These are phyloP conservation scores for Avena insularis DNA, from an alignment of 176 grass and related monocot species.

Conservation along the genomic window DNA sequence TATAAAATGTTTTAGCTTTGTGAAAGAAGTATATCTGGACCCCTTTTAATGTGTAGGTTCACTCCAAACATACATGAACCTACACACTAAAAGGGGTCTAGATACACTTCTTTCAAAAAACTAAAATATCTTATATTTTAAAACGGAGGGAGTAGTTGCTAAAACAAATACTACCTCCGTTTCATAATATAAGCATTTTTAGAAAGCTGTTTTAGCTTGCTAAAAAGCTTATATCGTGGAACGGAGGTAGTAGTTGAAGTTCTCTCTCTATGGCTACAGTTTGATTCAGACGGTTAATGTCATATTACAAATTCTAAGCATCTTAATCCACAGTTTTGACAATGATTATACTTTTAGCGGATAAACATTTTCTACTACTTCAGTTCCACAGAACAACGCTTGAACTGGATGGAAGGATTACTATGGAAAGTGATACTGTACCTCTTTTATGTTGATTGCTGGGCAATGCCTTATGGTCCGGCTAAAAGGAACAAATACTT, in stretches of 20 bases:
- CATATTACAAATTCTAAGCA: slow-evolving; percentile 17
- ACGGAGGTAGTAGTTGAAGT: not conserved
- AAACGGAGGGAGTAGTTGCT: not conserved
- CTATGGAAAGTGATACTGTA: not conserved
- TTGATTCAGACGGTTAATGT: not conserved
- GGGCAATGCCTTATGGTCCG: not conserved
- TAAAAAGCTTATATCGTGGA: no score
- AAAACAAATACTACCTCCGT: not conserved
- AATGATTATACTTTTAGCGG: not conserved
- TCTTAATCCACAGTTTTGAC: not conserved
- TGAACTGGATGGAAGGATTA: not conserved
- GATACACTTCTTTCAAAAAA: no score
- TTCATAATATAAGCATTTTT: no score
- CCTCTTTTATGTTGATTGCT: not conserved
- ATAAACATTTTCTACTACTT: slow-evolving; percentile 9
- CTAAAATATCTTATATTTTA: no score
- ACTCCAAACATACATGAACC: no score
- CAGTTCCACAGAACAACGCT: slow-evolving; percentile 9
- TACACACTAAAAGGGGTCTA: no score
- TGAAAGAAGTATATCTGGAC: no score
- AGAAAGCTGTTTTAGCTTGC: no score
- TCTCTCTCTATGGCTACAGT: not conserved
- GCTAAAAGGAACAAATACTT: not conserved
- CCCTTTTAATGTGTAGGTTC: no score
- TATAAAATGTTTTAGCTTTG: no score